Evolutionary conservation across 2,329 filamentous ascomycete genomes (phyloP), one percentile per base, ranked within the genome.

Genomic region (Phyllosticta citrichinensis): DNA sequence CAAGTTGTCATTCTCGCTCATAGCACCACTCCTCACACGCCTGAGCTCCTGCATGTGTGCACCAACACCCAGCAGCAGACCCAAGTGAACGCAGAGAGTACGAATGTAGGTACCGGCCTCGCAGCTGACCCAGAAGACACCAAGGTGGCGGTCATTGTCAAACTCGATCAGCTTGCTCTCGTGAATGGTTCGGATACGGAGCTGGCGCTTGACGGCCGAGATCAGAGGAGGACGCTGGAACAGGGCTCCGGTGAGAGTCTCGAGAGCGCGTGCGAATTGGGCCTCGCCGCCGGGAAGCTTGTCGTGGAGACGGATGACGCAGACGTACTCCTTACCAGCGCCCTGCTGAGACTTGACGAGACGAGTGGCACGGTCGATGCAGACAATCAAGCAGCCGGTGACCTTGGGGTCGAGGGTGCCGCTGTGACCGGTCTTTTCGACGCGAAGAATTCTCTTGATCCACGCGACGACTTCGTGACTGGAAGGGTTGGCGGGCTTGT

Each of bases 51-150:
- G 93, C 93, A 97, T 97, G 80, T 97, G 91, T 58, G 90, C 94
- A 68, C 93, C 93, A 62, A 96, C 91, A 73, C 93, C 85, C 33
- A 87, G 78, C 63, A 88, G 71, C 63, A 88, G 77, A 76, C 90
- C 89, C 68, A 99, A 77, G 79, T 97, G 94, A 52, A 97, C 93
- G 77, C 94, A 97, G 55, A 99, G 86, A 47, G 94, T 99, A 81
- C 94, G 89, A 75, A 99, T 97, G 77, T 99, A 99, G 65, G 94
- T 99, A 75, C 94, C 94, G 62, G 91, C 94, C 79, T 99, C 94
- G 77, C 94, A 99, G 78, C 91, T 96, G 69, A 97, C 94, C 93
- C 94, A 97, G 84, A 99, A 99, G 61, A 97, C 93, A 76, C 89
- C 94, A 47, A 99, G 84, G 76, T 97, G 92, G 70, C 94, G 87